phyloP scores from a whole-genome alignment of 805 yeast species.

The Candida argentea region DNA sequence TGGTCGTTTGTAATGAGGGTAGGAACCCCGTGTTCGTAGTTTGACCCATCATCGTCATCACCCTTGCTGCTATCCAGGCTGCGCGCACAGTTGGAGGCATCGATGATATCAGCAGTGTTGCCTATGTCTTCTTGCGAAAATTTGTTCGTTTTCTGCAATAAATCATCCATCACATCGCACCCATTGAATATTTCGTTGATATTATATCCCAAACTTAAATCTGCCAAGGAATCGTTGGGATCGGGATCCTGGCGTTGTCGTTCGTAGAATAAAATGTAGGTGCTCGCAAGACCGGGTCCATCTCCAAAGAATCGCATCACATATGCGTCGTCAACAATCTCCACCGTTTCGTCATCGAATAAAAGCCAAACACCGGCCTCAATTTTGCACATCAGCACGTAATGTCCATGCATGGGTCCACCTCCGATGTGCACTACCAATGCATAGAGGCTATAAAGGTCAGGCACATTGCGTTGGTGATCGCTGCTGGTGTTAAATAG shows the following conservation, averaged over 20 bases:
- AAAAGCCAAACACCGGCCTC: slow-evolving; percentile 77
- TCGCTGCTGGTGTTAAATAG: slow-evolving; percentile 58
- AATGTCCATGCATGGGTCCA: slow-evolving; percentile 97
- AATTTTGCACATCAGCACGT: slow-evolving; percentile 77
- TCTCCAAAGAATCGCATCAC: slow-evolving; percentile 85
- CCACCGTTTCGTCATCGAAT: slow-evolving; percentile 94
- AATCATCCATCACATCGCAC: too few species aligned
- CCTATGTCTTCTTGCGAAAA: too few species aligned
- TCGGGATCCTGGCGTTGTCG: too few species aligned
- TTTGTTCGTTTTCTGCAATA: too few species aligned
- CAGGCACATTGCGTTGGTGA: slow-evolving; percentile 33
- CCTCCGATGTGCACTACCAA: slow-evolving; percentile 94
- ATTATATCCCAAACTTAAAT: slow-evolving; percentile 29
- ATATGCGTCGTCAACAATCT: slow-evolving; percentile 70
- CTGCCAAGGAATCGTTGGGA: not conserved
- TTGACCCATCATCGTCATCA: too few species aligned
- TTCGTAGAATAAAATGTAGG: slow-evolving; percentile 79
- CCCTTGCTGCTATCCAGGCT: too few species aligned
- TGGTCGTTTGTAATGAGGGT: too few species aligned
- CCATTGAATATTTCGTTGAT: slow-evolving; percentile 23
- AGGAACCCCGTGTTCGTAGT: too few species aligned
- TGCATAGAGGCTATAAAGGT: slow-evolving; percentile 79
- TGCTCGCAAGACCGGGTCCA: slow-evolving; percentile 79
- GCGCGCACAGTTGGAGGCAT: too few species aligned
- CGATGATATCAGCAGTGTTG: too few species aligned